Evolutionary conservation across 2,329 filamentous ascomycete species (phyloP).

Genomic region (Huntiella abstrusa): DNA sequence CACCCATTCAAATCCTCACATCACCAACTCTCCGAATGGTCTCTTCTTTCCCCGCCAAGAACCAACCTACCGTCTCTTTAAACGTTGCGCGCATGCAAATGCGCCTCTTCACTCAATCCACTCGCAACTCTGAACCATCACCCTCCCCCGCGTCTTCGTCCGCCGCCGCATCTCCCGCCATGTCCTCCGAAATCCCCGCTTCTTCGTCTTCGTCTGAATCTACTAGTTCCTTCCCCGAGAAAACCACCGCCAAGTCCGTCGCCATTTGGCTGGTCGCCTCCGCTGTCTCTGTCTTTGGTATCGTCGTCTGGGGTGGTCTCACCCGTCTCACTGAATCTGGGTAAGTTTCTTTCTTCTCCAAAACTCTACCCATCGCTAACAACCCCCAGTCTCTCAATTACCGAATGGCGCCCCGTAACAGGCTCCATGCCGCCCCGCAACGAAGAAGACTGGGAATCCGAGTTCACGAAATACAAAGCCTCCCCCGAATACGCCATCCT

Average conservation of each 20-base stretch:
- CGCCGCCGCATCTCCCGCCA: not conserved
- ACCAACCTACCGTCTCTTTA: not conserved
- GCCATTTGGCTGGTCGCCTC: conserved; percentile 88
- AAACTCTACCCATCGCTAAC: not conserved
- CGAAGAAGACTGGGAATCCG: conserved; percentile 67
- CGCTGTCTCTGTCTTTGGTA: conserved; percentile 85
- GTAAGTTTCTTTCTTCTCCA: conserved; percentile 28
- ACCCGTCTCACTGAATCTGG: conserved; percentile 91
- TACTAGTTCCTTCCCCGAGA: conserved; percentile 28
- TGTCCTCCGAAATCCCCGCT: not conserved
- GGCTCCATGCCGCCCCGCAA: conserved; percentile 73
- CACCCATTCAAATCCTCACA: conserved; percentile 1
- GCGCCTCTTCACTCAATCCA: conserved; percentile 7
- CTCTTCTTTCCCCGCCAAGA: not conserved
- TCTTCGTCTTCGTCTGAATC: conserved; percentile 4
- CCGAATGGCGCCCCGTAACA: conserved; percentile 95
- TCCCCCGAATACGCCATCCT: conserved; percentile 85
- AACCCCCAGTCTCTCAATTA: conserved; percentile 64
- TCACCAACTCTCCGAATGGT: not conserved
- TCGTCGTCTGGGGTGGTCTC: conserved; percentile 85
- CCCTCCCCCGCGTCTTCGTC: conserved; percentile 1
- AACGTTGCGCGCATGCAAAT: conserved; percentile 2
- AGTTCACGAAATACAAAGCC: conserved; percentile 80
- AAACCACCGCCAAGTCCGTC: conserved; percentile 55
- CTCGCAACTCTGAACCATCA: conserved; percentile 1